Evolutionary conservation across 2,329 filamentous ascomycete genomes (phyloP), one percentile per base, ranked within the genome.

Genomic region (Colletotrichum tropicicola): DNA sequence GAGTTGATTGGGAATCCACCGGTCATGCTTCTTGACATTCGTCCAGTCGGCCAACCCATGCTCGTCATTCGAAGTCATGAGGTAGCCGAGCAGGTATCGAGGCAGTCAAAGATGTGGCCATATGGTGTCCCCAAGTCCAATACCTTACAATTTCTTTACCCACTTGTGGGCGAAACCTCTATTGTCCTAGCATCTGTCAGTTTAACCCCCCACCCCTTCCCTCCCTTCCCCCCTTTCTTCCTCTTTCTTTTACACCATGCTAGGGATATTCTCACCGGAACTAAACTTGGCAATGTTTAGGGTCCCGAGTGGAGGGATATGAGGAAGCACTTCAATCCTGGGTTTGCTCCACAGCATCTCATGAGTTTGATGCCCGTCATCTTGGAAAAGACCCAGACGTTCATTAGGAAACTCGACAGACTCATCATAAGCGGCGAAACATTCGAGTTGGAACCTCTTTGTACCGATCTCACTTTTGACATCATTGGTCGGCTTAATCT

Each of bases 311-410:
- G 70, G 70, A 71, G 69, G 49, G 48, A 60, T 19, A 54, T 68
- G 23, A 74, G 78, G n/a, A 77, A 74, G 59, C 70, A 73, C 25
- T 77, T 75, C 68, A 79, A 76, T 65, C 75, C 74, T 1, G 78
- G 76, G 1, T 81, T 80, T 52, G 74, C 78, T 1, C 77, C 75
- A 1, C 74, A 78, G 55, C 75, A 80, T 32, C 70, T 81, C n/a
- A 72, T 78, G 62, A 74, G 71, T 4, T 69, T 80, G 2, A 60
- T 80, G 53, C 77, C 77, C 0, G 67, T 68, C 37, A 77, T 80
- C 44, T 45, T 79, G 5, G 76, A 79, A 21, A 80, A 79, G 66
- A 71, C 70, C 0, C 43, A 54, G 28, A 66, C 69, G 2, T 78
- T 79, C 44, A 21, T 78, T 3, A 51, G 32, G 12, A 58, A 59